Evolutionary conservation across 2,329 filamentous ascomycete species (phyloP).

Genomic region (Aspergillus sp.): DNA sequence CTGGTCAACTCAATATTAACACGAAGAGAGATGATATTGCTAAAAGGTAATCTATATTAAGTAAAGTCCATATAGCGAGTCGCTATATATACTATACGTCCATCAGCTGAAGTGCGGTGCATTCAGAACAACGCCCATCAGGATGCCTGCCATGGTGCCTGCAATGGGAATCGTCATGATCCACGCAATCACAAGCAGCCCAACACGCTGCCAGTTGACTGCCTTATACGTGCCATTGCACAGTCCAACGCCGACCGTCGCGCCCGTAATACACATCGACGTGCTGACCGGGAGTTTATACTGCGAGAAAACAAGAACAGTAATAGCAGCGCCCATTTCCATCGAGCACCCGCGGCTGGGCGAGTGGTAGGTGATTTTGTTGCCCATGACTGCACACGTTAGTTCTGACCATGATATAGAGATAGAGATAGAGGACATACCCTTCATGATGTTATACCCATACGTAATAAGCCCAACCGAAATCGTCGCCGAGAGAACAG

Average conservation of each 20-base stretch:
- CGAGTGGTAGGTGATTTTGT: slow-evolving; percentile 73
- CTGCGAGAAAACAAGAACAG: slow-evolving; percentile 73
- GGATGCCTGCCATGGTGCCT: slow-evolving; percentile 54
- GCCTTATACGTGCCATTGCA: slow-evolving; percentile 72
- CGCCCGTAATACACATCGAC: slow-evolving; percentile 77
- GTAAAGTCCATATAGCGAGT: too few species aligned
- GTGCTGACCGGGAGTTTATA: slow-evolving; percentile 74
- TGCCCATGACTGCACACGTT: slow-evolving; percentile 66
- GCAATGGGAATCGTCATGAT: slow-evolving; percentile 64
- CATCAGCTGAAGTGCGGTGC: slow-evolving; percentile 53
- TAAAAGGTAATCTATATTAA: too few species aligned
- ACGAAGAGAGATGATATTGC: too few species aligned
- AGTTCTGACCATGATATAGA: slow-evolving; percentile 7
- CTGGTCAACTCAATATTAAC: too few species aligned
- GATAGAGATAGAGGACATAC: slow-evolving; percentile 40
- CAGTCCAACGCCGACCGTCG: slow-evolving; percentile 74
- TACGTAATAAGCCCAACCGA: slow-evolving; percentile 70
- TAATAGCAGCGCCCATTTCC: slow-evolving; percentile 78
- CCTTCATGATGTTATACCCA: slow-evolving; percentile 83
- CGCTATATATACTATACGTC: too few species aligned
- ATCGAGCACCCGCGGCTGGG: slow-evolving; percentile 64
- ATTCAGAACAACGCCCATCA: slow-evolving; percentile 58
- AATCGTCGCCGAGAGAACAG: slow-evolving; percentile 64
- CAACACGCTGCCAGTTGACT: slow-evolving; percentile 74
- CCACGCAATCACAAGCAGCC: slow-evolving; percentile 67